Percentiles rank a stretch among this genome's conserved stretches.
These are phyloP conservation scores for Cyberlindnera petersonii DNA, from an alignment of 805 yeast genomes.

Conservation along the genomic window DNA sequence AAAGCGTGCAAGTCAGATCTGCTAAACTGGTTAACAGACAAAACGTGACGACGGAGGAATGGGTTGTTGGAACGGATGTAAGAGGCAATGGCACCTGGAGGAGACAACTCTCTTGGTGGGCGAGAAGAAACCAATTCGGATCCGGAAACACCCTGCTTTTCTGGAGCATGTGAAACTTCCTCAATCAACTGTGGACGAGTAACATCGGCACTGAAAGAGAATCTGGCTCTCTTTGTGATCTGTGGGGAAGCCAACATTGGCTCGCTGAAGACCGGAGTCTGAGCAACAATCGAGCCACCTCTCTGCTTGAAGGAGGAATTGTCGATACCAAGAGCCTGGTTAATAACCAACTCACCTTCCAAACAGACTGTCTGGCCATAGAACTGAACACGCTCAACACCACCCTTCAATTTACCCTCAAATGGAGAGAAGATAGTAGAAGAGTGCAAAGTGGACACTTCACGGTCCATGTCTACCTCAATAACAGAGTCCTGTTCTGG, in stretches of 20 bases:
- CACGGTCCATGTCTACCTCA: conserved; percentile 81
- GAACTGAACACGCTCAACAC: conserved; percentile 83
- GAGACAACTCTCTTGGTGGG: conserved; percentile 68
- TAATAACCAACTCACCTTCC: conserved; percentile 70
- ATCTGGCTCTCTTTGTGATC: conserved; percentile 38
- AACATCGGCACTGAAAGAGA: conserved; percentile 47
- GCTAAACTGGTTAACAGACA: conserved; percentile 82
- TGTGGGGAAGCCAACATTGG: conserved; percentile 37
- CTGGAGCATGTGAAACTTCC: conserved; percentile 26
- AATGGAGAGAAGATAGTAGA: conserved; percentile 53
- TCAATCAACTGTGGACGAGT: conserved; percentile 33
- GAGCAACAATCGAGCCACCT: conserved; percentile 24
- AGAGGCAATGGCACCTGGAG: conserved; percentile 74
- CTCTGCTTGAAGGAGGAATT: conserved; percentile 30
- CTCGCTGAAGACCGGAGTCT: conserved; percentile 26
- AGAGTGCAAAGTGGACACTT: conserved; percentile 38
- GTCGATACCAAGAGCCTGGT: conserved; percentile 54
- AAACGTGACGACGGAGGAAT: conserved; percentile 81
- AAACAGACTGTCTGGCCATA: conserved; percentile 76
- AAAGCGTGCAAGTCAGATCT: conserved; percentile 88
- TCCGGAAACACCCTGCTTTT: conserved; percentile 50
- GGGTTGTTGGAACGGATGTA: conserved; percentile 82
- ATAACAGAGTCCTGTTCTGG: conserved; percentile 76
- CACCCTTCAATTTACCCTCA: conserved; percentile 60
- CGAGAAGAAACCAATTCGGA: conserved; percentile 69